Evolutionary conservation across 176 grass and related monocot species (phyloP).

Genomic region (Themeda triandra): DNA sequence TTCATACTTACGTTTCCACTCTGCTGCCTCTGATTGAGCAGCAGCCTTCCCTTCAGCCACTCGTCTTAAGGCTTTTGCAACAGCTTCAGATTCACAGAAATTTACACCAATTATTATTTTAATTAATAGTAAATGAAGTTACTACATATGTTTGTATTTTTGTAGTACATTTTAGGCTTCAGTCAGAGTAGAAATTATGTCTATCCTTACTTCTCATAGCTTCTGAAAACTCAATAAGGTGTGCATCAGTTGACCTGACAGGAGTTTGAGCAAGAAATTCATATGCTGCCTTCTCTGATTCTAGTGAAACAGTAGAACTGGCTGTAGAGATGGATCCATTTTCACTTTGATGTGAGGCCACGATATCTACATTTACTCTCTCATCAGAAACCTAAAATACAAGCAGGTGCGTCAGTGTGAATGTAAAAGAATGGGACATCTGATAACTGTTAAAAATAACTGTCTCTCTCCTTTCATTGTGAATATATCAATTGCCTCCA

Average conservation of each 20-base stretch:
- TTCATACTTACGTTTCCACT: conserved; percentile 97
- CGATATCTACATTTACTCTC: conserved; percentile 31
- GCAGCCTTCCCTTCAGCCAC: conserved; percentile 95
- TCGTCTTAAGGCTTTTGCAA: conserved; percentile 83
- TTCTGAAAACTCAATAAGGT: conserved; percentile 95
- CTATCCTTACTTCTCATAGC: conserved; percentile 86
- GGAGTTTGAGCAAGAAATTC: conserved; percentile 74
- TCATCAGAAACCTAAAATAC: conserved; percentile 57
- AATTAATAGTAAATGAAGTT: neutral
- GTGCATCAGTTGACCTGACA: conserved; percentile 82
- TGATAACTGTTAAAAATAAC: neutral
- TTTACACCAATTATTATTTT: conserved; percentile 23
- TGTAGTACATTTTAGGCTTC: neutral
- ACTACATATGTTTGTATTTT: neutral
- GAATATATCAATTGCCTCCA: neutral
- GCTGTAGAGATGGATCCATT: conserved; percentile 42
- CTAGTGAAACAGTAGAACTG: conserved; percentile 36
- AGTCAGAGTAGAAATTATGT: neutral
- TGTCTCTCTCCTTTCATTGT: neutral
- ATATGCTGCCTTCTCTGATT: conserved; percentile 66
- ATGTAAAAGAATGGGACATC: neutral
- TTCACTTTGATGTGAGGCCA: conserved; percentile 44
- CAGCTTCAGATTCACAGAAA: conserved; percentile 57
- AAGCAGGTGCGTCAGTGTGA: neutral
- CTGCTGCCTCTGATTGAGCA: conserved; percentile 79